These are phyloP conservation scores for Skeletonema costatum DNA, from an alignment of 108 stramenopile genomes.

Conservation along the genomic window DNA sequence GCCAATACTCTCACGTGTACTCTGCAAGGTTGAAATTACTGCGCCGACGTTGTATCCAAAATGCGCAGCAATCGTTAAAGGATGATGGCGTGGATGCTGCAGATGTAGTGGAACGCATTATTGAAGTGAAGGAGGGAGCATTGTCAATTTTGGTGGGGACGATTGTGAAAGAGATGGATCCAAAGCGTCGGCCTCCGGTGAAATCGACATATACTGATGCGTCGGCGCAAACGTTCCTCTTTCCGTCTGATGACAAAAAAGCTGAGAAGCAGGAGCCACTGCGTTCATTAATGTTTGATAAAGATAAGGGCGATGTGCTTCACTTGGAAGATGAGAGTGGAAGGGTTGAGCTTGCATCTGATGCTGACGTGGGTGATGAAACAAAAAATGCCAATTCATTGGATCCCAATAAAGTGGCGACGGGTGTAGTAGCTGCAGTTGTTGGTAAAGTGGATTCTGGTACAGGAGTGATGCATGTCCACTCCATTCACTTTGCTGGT, in stretches of 20 bases:
- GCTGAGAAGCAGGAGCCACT: constrained; percentile 29
- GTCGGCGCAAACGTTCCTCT: constrained; percentile 25
- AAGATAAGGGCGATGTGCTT: constrained; percentile 56
- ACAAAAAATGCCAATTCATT: constrained; percentile 10
- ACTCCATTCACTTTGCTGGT: constrained; percentile 56
- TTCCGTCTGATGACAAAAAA: constrained; percentile 11
- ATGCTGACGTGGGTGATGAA: constrained; percentile 6
- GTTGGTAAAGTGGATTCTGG: constrained; percentile 57
- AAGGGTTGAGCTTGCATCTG: constrained; percentile 58
- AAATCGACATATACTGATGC: constrained; percentile 14
- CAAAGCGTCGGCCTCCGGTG: constrained; percentile 29
- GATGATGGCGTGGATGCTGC: constrained; percentile 7
- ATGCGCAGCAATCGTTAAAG: constrained; percentile 16
- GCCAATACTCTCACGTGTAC: constrained; percentile 88
- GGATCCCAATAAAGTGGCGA: constrained; percentile 55
- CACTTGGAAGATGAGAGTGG: constrained; percentile 87
- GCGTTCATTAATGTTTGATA: constrained; percentile 32
- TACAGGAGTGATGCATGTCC: constrained; percentile 69
- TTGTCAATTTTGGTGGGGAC: constrained; percentile 76
- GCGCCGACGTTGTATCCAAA: constrained; percentile 54
- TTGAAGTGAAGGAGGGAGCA: constrained; percentile 73
- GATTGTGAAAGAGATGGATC: constrained; percentile 58
- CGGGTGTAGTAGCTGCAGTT: constrained; percentile 76
- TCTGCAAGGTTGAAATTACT: constrained; percentile 63
- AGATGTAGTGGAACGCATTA: constrained; percentile 58